A percentile compares a stretch with the other conserved stretches of the same genome.
Evolutionary conservation across 306 rosid genomes (phyloP).

Genomic region (Quercus mongolica): DNA sequence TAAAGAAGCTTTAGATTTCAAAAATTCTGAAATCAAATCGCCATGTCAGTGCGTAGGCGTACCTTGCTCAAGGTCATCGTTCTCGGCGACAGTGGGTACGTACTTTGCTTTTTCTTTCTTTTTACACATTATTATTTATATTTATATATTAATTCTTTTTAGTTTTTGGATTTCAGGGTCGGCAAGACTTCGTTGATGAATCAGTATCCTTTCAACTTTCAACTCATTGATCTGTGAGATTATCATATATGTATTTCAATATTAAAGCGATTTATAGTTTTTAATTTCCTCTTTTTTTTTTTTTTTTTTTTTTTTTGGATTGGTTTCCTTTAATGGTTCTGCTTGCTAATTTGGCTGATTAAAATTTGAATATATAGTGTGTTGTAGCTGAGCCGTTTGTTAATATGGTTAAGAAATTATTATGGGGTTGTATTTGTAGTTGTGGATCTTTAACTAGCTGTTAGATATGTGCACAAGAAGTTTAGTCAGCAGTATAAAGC

Average conservation of each 20-base stretch:
- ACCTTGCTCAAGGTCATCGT: slow-evolving; percentile 98
- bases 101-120: slow-evolving; percentile 20
- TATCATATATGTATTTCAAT: not conserved
- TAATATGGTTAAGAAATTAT: not conserved
- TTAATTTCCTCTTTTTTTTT: not conserved
- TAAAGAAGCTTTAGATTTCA: not conserved
- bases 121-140: not conserved
- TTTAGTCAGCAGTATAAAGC: slow-evolving; percentile 98
- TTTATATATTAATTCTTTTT: not conserved
- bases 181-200: slow-evolving; percentile 98
- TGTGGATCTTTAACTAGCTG: slow-evolving; percentile 42
- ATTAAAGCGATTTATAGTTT: not conserved
- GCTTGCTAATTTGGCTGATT: not conserved
- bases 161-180: slow-evolving; percentile 53
- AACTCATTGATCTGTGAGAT: slow-evolving; percentile 9
- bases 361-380: no score
- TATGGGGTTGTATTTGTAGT: not conserved
- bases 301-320: no score
- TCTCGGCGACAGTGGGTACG: slow-evolving; percentile 95
- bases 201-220: slow-evolving; percentile 66
- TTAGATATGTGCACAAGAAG: slow-evolving; percentile 92
- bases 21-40: not conserved
- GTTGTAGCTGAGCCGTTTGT: not conserved
- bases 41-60: slow-evolving; percentile 88
- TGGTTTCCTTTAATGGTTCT: no score